Percentiles rank a stretch among this genome's conserved stretches.
Evolutionary conservation across 2,329 filamentous ascomycete genomes (phyloP).

Genomic region (Venturia carpophila): DNA sequence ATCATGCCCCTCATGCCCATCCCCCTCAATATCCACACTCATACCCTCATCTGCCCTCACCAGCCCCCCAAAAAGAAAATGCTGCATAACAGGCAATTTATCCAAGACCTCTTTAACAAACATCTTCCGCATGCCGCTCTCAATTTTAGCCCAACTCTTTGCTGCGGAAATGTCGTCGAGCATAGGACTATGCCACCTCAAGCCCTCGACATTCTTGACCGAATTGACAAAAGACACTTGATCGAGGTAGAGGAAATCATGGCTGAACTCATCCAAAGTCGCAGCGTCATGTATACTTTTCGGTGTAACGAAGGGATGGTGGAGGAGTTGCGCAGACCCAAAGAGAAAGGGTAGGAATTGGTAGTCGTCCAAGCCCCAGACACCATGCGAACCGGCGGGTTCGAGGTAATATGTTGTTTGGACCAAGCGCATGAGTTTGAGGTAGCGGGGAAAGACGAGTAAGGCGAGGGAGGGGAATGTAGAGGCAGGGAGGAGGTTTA

Average conservation of each 20-base stretch:
- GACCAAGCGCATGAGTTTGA: constrained; percentile 76
- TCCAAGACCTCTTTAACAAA: constrained; percentile 86
- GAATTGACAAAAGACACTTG: constrained; percentile 92
- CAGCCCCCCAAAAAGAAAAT: constrained; percentile 86
- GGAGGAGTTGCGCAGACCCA: constrained; percentile 47
- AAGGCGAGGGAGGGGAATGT: constrained; percentile 72
- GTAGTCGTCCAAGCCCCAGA: constrained; percentile 48
- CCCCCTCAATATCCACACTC: constrained; percentile 54
- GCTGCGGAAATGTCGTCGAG: constrained; percentile 92
- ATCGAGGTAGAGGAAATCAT: constrained; percentile 82
- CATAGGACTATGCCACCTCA: constrained; percentile 97
- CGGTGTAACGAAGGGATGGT: constrained; percentile 53
- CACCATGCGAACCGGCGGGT: constrained; percentile 51
- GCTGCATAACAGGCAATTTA: constrained; percentile 96
- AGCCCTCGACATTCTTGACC: constrained; percentile 88
- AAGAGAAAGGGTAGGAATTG: constrained; percentile 47
- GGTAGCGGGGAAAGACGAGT: constrained; percentile 71
- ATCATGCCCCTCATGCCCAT: constrained; percentile 35
- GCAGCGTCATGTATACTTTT: constrained; percentile 74
- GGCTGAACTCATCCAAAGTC: constrained; percentile 74
- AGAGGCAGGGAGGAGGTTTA: constrained; percentile 52
- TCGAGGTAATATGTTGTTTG: constrained; percentile 95
- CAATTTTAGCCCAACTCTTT: constrained; percentile 85
- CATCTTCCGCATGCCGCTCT: constrained; percentile 94
- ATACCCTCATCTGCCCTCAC: constrained; percentile 75